Conservation (phyloP, 805 yeast species). For the Lachancea waltii region DNA sequence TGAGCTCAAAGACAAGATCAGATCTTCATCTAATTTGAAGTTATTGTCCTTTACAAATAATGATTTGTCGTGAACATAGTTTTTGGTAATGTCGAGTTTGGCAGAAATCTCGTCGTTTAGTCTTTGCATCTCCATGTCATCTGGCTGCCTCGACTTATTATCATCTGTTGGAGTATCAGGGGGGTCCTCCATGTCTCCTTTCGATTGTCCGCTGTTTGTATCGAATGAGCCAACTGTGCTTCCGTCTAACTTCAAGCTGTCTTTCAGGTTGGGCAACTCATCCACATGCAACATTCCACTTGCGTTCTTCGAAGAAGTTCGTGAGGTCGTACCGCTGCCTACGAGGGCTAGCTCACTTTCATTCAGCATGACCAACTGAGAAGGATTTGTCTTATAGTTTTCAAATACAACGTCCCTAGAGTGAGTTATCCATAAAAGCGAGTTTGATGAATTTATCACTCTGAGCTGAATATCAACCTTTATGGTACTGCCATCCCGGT, state of each 20-base stretch:
- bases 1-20: slow-evolving; percentile 29
- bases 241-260: slow-evolving; percentile 12
- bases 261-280: slow-evolving; percentile 8
- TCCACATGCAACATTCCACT: slow-evolving; percentile 19
- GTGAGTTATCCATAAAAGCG: slow-evolving; percentile 81
- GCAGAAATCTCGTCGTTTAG: slow-evolving; percentile 17
- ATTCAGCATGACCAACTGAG: slow-evolving; percentile 36
- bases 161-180: slow-evolving; percentile 8
- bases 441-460: slow-evolving; percentile 51
- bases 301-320: slow-evolving; percentile 24
- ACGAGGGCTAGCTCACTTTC: slow-evolving; percentile 32
- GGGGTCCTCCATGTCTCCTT: slow-evolving; percentile 4
- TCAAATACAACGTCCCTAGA: slow-evolving; percentile 44
- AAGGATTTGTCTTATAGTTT: slow-evolving; percentile 33
- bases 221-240: slow-evolving; percentile 10
- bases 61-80: slow-evolving; percentile 28
- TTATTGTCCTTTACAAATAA: slow-evolving; percentile 32
- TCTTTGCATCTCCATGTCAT: slow-evolving; percentile 1
- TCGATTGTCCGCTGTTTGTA: slow-evolving; percentile 2
- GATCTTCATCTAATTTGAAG: slow-evolving; percentile 28
- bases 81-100: slow-evolving; percentile 26
- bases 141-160: slow-evolving; percentile 3
- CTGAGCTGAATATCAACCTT: slow-evolving; percentile 77
- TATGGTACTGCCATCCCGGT: slow-evolving; percentile 59
- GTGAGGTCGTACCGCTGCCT: slow-evolving; percentile 25